phyloP scores from a whole-genome alignment of 2,329 filamentous ascomycete species.

The Pseudogymnoascus sp. region DNA sequence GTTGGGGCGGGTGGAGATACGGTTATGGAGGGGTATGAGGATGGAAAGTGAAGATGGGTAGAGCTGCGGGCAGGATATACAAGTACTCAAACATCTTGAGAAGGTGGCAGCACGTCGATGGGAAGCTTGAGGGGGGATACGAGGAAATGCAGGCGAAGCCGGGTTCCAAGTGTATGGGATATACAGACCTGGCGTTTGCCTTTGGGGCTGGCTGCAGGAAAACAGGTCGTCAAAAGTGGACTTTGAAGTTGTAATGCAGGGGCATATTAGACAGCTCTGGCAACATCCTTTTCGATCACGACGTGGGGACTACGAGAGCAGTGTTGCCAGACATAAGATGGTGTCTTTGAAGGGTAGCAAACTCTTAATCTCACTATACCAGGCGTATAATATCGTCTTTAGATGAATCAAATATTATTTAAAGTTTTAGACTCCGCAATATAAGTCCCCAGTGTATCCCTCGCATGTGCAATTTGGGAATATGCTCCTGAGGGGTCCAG shows the following conservation, averaged over 20 bases:
- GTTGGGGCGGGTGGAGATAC: constrained; percentile 27
- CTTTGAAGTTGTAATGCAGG: background rate
- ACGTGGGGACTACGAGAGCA: background rate
- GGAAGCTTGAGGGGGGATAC: background rate
- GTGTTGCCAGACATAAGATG: background rate
- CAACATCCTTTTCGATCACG: background rate
- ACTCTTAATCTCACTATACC: background rate
- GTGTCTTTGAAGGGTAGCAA: background rate
- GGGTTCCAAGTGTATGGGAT: constrained; percentile 37
- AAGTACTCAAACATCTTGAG: background rate
- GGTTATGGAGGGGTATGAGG: constrained; percentile 22
- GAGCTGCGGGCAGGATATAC: background rate
- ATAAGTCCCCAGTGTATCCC: background rate
- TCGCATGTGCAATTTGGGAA: background rate
- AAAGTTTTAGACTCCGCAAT: background rate
- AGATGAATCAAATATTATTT: background rate
- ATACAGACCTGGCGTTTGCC: background rate
- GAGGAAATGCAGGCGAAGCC: constrained; percentile 18
- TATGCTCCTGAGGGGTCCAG: background rate
- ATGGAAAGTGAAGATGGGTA: background rate
- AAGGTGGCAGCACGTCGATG: background rate
- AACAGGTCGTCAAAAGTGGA: background rate
- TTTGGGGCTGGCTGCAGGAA: background rate
- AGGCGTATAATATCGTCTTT: background rate
- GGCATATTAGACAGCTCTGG: background rate